Evolutionary conservation across 163 green algal species (phyloP), one percentile per base, ranked within the genome.

Genomic region (Chlamydomonas reinhardtii): DNA sequence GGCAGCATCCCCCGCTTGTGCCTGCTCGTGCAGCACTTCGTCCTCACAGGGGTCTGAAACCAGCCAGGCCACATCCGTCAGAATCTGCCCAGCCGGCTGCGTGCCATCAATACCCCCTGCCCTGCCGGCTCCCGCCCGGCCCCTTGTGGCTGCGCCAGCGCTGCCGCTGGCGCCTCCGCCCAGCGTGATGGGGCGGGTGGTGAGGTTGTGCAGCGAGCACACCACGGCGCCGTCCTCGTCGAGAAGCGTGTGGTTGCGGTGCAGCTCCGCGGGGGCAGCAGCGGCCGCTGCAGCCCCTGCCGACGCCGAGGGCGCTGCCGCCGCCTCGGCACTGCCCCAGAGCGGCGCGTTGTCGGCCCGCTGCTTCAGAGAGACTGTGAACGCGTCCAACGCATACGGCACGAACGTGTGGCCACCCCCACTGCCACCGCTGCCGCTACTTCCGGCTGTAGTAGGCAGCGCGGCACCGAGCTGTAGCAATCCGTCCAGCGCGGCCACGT

Each of bases 401-500:
- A 92, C 88, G 54, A 74, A 91, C 9, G 88, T 56, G 1, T 56
- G 48, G 48, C 48, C 9, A 56, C 48, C 19, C 11, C 48, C 48
- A 14, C 48, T 17, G 48, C 48, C 19, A 14, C 48, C 19, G 9
- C 48, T 56, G 48, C 48, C 48, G 48, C 48, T 14, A 1, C 14
- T 56, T 17, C 11, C 48, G 48, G 48, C 48, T 19, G 48, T 56
- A 56, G 48, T 14, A 20, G 48, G 48, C 48, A 56, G 48, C 0
- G 72, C 77, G 4, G 89, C 92, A 14, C 92, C 92, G 25, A 96
- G 86, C 83, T 97, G 94, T 75, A 97, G 82, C 14, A 79, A 71
- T n/a, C 65, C 85, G 74, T 97, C 94, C 56, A 95, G 89, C 0
- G 88, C 85, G 22, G 92, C 91, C 19, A 94, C 93, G 64, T 97